Evolutionary conservation across 768 basidiomycete genomes (phyloP).

Genomic region (Lentinula boryana): DNA sequence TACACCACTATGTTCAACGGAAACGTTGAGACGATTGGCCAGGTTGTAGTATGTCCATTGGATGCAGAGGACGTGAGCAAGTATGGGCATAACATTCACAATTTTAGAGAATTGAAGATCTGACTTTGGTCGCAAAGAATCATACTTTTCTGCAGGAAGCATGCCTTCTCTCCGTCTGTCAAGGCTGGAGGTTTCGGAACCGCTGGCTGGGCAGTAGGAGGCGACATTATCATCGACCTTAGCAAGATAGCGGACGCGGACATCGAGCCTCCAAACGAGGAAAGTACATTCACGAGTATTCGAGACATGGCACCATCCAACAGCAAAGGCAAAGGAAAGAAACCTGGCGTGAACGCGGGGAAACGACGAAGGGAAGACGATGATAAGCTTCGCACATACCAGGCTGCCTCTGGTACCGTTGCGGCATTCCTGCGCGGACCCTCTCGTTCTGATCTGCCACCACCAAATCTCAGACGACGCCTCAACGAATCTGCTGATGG

Average conservation of each 20-base stretch:
- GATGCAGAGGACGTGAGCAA: conserved; percentile 80
- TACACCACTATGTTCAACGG: conserved; percentile 70
- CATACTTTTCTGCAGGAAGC: conserved; percentile 66
- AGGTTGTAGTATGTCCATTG: conserved; percentile 65
- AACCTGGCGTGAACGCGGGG: conserved; percentile 17
- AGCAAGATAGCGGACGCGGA: conserved; percentile 60
- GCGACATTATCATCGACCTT: conserved; percentile 82
- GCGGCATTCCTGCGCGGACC: conserved; percentile 40
- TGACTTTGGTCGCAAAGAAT: conserved; percentile 33
- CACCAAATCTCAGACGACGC: conserved; percentile 30
- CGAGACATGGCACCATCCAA: conserved; percentile 44
- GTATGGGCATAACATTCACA: conserved; percentile 32
- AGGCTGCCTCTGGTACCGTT: conserved; percentile 49
- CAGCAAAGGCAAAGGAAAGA: conserved; percentile 46
- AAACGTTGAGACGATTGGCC: conserved; percentile 53
- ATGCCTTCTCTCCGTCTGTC: conserved; percentile 68
- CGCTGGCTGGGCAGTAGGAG: conserved; percentile 83
- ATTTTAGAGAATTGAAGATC: neutral
- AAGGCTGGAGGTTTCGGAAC: conserved; percentile 92
- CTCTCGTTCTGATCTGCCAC: conserved; percentile 19
- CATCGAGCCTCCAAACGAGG: conserved; percentile 52
- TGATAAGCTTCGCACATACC: conserved; percentile 42
- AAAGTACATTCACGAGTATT: conserved; percentile 57
- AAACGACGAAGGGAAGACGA: conserved; percentile 60
- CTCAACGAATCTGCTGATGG: conserved; percentile 16